Base-by-base conservation (phyloP, 2,329 filamentous ascomycete genomes). In the Sarocladium oryzae region DNA sequence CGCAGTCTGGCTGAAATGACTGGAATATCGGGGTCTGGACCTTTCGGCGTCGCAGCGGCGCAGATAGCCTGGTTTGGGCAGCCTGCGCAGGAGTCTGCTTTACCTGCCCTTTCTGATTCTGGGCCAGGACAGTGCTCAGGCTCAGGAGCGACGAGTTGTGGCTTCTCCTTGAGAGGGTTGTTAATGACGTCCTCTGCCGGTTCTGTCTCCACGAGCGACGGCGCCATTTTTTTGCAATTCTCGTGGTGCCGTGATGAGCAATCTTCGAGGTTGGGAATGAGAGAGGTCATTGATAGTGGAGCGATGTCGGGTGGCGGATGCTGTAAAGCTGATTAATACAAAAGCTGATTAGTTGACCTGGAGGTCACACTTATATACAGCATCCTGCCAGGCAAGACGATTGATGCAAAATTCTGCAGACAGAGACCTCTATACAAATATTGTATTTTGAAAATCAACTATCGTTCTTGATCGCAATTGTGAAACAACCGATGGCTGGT, bases 31-130 rank as follows among this genome's bases (percentile, higher is more conserved):
- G 92, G 92, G 66, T 99, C 93, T 2, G 93, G 92, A 0, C 92
- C 93, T 69, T 96, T 96, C 20, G 92, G 91, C 11, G 43, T 48
- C 1, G 91, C 88, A 1, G 91, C 88, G 16, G 92, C 91, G 74
- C 93, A 99, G 61, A 99, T 96, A 45, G 83, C 76, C 72, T 99
- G 91, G 73, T 99, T 99, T 1, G 93, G 93, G 64, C 93, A 99
- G 51, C 91, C 91, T 45, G 86, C 89, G 73, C 93, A 99, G 38
- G 89, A 90, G 69, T 96, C 91, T 49, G 81, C 81, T 54, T 76
- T 76, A 55, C 84, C 84, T 52, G 84, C 84, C 58, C 80, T 71
- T 57, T 89, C 76, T 13, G 86, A 89, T 63, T 92, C 88, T 3
- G 89, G 93, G 1, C 93, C 93, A 2, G 92, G 92, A 63, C 93